These are phyloP conservation scores for Chalaropsis ovoidea DNA, from an alignment of 2,329 filamentous ascomycete species.

Conservation along the genomic window DNA sequence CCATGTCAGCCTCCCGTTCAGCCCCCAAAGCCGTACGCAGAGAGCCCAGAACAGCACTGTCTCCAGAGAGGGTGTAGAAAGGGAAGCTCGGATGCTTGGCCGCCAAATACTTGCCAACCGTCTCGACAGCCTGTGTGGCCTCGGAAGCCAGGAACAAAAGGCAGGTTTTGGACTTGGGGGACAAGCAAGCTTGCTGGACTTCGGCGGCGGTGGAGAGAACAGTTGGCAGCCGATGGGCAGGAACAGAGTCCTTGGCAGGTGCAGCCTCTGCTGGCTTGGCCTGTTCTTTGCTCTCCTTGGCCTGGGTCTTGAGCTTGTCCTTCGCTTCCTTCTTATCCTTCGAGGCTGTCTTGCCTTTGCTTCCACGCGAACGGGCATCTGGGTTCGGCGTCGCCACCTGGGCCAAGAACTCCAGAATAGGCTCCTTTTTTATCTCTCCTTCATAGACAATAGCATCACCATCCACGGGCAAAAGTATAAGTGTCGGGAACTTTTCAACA, in stretches of 20 bases:
- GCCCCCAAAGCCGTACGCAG: background rate
- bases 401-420: constrained; percentile 71
- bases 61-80: background rate
- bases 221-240: constrained; percentile 50
- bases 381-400: constrained; percentile 71
- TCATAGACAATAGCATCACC: constrained; percentile 62
- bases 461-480: constrained; percentile 68
- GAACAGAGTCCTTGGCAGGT: constrained; percentile 31
- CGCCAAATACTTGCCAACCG: constrained; percentile 3
- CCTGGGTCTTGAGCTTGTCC: constrained; percentile 34
- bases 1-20: constrained; percentile 36
- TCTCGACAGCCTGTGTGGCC: background rate
- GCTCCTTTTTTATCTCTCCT: constrained; percentile 75
- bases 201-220: constrained; percentile 44
- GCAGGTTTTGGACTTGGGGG: constrained; percentile 67
- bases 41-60: background rate
- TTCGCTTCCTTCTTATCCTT: constrained; percentile 37
- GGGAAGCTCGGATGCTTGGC: constrained; percentile 5
- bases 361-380: constrained; percentile 42
- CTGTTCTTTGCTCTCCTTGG: constrained; percentile 35
- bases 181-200: constrained; percentile 62
- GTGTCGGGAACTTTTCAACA: constrained; percentile 65
- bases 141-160: constrained; percentile 62
- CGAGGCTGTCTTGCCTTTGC: constrained; percentile 37
- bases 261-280: constrained; percentile 27